Evolutionary conservation across 2,329 filamentous ascomycete genomes (phyloP).

Genomic region (Colletotrichum sp.): DNA sequence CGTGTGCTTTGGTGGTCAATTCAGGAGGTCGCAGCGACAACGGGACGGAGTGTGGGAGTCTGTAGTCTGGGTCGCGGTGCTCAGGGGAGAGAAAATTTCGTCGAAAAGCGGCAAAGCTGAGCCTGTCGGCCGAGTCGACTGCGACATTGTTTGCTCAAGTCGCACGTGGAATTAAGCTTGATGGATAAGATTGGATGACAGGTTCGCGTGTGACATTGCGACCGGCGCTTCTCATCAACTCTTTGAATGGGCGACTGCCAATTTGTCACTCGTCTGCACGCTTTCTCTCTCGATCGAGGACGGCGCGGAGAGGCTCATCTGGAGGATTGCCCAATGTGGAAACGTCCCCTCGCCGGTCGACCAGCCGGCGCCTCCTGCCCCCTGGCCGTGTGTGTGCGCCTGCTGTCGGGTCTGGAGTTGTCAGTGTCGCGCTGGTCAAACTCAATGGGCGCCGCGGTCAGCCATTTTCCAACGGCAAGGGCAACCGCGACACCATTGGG

Average conservation of each 20-base stretch:
- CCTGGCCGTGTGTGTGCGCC: neutral
- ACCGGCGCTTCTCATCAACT: neutral
- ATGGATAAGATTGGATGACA: slow-evolving; percentile 18
- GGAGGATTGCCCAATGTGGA: neutral
- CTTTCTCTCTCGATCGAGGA: neutral
- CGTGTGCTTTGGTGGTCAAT: neutral
- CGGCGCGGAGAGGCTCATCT: slow-evolving; percentile 2
- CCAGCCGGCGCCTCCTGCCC: neutral
- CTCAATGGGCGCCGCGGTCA: neutral
- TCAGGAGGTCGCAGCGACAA: neutral
- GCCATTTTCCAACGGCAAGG: neutral
- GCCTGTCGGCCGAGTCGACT: neutral
- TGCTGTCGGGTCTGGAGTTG: neutral
- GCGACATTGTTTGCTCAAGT: neutral
- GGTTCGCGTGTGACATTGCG: slow-evolving; percentile 12
- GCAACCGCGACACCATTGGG: neutral
- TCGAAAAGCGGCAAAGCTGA: neutral
- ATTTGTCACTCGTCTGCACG: neutral
- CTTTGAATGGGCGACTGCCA: neutral
- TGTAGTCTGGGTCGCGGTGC: neutral
- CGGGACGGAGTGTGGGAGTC: neutral
- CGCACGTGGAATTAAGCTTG: slow-evolving; percentile 19
- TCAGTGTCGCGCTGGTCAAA: neutral
- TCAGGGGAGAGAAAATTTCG: neutral
- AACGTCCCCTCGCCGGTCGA: neutral